Evolutionary conservation across 2,329 filamentous ascomycete genomes (phyloP).

Genomic region (Penicillium sp.): DNA sequence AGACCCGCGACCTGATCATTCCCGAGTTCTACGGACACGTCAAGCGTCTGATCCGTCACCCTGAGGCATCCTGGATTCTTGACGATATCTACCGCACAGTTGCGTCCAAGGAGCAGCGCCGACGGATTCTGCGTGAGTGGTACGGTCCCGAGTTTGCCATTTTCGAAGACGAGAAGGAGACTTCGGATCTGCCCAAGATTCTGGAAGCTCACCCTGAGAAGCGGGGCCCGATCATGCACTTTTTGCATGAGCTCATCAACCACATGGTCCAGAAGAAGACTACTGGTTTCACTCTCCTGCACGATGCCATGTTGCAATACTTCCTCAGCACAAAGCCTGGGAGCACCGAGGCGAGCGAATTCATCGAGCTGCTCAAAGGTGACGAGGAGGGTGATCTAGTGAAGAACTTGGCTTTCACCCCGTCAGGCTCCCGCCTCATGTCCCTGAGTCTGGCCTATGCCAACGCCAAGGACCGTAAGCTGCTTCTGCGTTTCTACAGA

Average conservation of each 20-base stretch:
- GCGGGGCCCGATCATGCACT: conserved; percentile 81
- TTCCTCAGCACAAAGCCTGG: conserved; percentile 78
- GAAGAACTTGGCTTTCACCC: conserved; percentile 96
- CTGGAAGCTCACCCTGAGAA: conserved; percentile 80
- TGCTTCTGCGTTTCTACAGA: conserved; percentile 85
- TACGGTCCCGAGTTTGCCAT: conserved; percentile 92
- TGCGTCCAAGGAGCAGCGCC: conserved; percentile 84
- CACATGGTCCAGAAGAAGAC: conserved; percentile 93
- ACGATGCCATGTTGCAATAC: conserved; percentile 98
- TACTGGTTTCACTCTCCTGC: conserved; percentile 95
- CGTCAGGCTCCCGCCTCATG: conserved; percentile 79
- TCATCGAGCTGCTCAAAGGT: conserved; percentile 85
- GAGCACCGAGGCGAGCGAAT: conserved; percentile 81
- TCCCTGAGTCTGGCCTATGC: conserved; percentile 82
- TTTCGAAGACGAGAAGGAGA: conserved; percentile 63
- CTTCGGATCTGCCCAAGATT: conserved; percentile 72
- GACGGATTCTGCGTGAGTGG: conserved; percentile 86
- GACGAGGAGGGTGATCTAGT: conserved; percentile 88
- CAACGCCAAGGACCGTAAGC: conserved; percentile 88
- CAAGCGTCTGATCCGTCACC: conserved; percentile 89
- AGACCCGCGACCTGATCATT: conserved; percentile 85
- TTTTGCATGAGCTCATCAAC: conserved; percentile 84
- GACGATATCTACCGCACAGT: conserved; percentile 94
- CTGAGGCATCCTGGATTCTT: conserved; percentile 95
- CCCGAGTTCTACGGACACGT: conserved; percentile 95